phyloP scores from a whole-genome alignment of 2,329 filamentous ascomycete species.

The Stagonosporopsis chrysanthemi region DNA sequence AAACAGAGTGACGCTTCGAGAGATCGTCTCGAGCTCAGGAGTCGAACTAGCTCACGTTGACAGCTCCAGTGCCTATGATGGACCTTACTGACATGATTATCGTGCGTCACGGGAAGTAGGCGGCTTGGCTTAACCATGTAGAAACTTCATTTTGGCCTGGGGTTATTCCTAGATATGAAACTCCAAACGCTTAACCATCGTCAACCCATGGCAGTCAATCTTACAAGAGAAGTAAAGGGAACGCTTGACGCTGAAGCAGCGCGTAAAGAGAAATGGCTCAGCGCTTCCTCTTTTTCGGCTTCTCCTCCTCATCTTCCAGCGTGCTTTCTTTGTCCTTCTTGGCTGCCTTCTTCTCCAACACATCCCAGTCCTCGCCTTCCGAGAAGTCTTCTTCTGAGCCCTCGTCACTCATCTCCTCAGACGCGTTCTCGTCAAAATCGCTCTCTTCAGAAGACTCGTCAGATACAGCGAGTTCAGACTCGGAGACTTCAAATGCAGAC shows the following conservation, averaged over 20 bases:
- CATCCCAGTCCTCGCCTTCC: conserved; percentile 88
- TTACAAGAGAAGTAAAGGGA: conserved; percentile 11
- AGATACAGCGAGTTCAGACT: conserved; percentile 75
- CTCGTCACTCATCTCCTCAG: conserved; percentile 78
- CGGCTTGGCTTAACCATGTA: not conserved
- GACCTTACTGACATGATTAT: not conserved
- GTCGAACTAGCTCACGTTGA: not conserved
- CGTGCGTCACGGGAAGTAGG: not conserved
- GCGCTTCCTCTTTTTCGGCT: conserved; percentile 74
- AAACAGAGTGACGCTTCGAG: not conserved
- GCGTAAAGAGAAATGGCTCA: not conserved
- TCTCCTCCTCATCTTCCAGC: conserved; percentile 61
- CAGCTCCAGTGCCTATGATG: not conserved
- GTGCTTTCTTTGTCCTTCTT: conserved; percentile 66
- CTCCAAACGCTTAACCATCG: conserved; percentile 14
- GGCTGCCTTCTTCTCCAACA: conserved; percentile 84
- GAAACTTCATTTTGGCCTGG: not conserved
- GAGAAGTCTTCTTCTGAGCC: conserved; percentile 61
- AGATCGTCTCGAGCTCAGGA: not conserved
- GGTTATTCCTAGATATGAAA: conserved; percentile 7
- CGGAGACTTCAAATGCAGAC: conserved; percentile 88
- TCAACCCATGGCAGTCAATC: conserved; percentile 4
- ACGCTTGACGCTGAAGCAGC: not conserved
- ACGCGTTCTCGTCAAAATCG: conserved; percentile 91
- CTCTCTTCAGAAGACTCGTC: conserved; percentile 87